Percentiles rank a stretch among this genome's conserved stretches.
Evolutionary conservation across 306 rosid genomes (phyloP).

Genomic region (Luffa acutangula): DNA sequence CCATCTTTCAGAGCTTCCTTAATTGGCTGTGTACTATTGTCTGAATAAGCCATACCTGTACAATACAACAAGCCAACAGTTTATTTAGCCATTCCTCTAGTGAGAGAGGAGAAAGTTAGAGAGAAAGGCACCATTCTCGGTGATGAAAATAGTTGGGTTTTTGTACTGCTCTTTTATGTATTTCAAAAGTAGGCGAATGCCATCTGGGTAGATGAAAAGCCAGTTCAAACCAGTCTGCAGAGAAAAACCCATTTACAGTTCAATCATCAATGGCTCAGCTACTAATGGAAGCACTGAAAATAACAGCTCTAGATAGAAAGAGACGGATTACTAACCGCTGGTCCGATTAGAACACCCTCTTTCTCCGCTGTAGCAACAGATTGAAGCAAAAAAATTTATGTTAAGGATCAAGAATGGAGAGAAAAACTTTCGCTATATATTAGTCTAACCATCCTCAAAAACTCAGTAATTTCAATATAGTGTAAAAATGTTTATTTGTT

Average conservation of each 20-base stretch:
- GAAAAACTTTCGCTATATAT: not conserved
- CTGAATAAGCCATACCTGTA: conserved; percentile 9
- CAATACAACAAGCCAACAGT: not conserved
- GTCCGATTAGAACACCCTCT: conserved; percentile 24
- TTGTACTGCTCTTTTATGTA: conserved; percentile 1
- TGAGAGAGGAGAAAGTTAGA: not conserved
- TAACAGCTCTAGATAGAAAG: not conserved
- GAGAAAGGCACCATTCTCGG: conserved; percentile 11
- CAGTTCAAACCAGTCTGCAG: conserved; percentile 4
- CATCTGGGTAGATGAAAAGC: conserved; percentile 12
- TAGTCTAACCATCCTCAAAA: not conserved
- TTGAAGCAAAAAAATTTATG: not conserved
- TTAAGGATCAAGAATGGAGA: not conserved
- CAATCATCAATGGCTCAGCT: not conserved
- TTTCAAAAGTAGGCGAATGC: not conserved
- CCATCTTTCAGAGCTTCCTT: conserved; percentile 20
- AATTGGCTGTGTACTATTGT: conserved; percentile 6
- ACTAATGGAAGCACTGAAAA: not conserved
- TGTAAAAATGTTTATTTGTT: too few species aligned
- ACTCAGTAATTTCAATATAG: not conserved
- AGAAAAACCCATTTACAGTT: not conserved
- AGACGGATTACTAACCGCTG: conserved; percentile 8
- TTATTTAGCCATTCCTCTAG: not conserved
- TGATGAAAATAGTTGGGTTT: not conserved
- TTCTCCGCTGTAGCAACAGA: conserved; percentile 13